Evolutionary conservation across 768 basidiomycete genomes (phyloP).

Genomic region (Lentinula sp.): DNA sequence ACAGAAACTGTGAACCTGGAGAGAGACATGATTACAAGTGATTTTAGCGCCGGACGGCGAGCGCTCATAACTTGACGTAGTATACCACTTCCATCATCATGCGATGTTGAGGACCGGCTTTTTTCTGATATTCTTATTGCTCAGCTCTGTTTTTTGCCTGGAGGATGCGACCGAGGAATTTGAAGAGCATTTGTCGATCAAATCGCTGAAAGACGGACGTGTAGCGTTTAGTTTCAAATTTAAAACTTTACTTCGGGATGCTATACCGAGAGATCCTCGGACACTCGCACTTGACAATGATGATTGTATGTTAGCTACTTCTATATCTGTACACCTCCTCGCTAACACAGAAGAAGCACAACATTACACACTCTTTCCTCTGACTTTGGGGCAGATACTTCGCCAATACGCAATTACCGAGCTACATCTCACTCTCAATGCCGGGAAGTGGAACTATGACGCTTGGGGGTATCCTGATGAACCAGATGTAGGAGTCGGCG

Average conservation of each 20-base stretch:
- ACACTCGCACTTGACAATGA: constrained; percentile 40
- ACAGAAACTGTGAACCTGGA: constrained; percentile 3
- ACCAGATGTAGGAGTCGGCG: constrained; percentile 74
- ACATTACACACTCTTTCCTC: constrained; percentile 84
- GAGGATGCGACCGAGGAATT: constrained; percentile 33
- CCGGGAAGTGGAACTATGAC: constrained; percentile 88
- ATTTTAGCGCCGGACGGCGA: neutral
- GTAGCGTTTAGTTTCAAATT: constrained; percentile 81
- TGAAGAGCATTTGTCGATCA: constrained; percentile 36
- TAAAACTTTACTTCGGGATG: constrained; percentile 51
- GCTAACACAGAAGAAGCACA: constrained; percentile 42
- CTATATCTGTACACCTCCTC: constrained; percentile 2
- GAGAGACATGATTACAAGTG: neutral
- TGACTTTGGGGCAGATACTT: constrained; percentile 82
- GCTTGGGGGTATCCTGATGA: constrained; percentile 80
- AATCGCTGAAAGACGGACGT: constrained; percentile 73
- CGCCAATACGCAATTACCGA: constrained; percentile 83
- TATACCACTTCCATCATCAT: neutral
- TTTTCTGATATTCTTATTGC: neutral
- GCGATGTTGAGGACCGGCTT: neutral
- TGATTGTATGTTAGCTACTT: constrained; percentile 25
- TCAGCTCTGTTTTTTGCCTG: neutral
- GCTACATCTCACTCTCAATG: constrained; percentile 83
- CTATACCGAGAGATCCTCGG: constrained; percentile 49
- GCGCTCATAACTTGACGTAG: neutral